phyloP scores from a whole-genome alignment of 164 flowering plant genomes.

The Nymphaea colorata region DNA sequence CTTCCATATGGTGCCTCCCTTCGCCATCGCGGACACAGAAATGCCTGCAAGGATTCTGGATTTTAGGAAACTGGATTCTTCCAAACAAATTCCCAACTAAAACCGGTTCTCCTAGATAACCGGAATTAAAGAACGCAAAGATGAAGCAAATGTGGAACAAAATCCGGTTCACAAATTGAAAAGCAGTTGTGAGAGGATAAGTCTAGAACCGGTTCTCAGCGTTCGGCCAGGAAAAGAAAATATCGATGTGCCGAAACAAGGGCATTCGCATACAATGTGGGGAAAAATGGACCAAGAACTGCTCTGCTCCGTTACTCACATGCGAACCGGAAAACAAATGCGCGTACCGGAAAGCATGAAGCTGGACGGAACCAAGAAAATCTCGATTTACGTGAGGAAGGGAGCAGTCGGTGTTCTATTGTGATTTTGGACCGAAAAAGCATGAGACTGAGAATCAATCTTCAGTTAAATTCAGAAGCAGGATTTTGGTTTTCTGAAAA shows the following conservation, averaged over 20 bases:
- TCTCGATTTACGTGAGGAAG: too few species aligned
- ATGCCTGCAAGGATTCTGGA: background rate
- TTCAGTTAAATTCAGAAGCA: too few species aligned
- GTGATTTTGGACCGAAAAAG: background rate
- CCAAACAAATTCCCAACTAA: background rate
- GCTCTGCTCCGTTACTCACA: too few species aligned
- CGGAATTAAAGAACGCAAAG: background rate
- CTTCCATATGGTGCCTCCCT: conserved; percentile 25
- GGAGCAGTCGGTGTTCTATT: too few species aligned
- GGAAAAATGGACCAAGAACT: too few species aligned
- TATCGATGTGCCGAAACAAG: too few species aligned
- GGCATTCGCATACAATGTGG: too few species aligned
- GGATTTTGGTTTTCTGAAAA: too few species aligned
- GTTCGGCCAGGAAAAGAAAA: background rate
- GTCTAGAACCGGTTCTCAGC: background rate
- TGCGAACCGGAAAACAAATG: too few species aligned
- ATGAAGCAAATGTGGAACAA: background rate
- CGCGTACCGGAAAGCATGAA: too few species aligned
- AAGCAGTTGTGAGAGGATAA: background rate
- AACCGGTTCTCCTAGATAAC: background rate
- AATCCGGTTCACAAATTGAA: background rate
- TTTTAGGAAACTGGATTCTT: background rate
- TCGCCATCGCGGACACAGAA: conserved; percentile 14
- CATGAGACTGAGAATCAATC: background rate
- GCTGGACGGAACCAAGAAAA: too few species aligned